phyloP scores from a whole-genome alignment of 2,329 filamentous ascomycete genomes.

The Trichoderma sp. region DNA sequence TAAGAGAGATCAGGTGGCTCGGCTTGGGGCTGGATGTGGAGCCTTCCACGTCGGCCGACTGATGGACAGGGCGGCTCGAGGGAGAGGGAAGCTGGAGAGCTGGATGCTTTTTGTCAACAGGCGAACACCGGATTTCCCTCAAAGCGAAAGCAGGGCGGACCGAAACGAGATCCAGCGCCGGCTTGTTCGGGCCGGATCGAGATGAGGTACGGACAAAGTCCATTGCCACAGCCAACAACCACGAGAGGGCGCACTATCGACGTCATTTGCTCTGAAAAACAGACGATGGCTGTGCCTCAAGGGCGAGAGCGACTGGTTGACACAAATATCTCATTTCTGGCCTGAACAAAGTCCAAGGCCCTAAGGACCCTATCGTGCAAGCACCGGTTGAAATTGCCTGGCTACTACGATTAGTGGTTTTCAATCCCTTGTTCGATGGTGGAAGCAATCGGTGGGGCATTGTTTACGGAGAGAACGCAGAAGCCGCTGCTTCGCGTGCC shows the following conservation, averaged over 20 bases:
- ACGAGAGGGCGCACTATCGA: background rate
- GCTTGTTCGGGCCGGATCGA: conserved; percentile 13
- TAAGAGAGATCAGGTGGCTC: background rate
- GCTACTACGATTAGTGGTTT: background rate
- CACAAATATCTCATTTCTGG: background rate
- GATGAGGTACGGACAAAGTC: background rate
- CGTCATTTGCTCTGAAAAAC: background rate
- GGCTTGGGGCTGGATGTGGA: background rate
- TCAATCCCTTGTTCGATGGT: background rate
- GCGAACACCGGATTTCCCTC: background rate
- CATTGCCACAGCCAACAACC: background rate
- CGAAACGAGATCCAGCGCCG: conserved; percentile 8
- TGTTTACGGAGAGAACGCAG: background rate
- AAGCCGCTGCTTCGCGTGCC: background rate
- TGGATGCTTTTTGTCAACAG: background rate
- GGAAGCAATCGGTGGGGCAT: background rate
- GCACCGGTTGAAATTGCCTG: background rate
- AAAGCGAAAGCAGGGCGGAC: background rate
- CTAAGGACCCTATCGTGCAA: background rate
- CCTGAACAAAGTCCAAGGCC: background rate
- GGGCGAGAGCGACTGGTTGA: background rate
- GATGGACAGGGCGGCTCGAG: background rate
- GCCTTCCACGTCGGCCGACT: background rate
- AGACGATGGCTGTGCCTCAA: background rate
- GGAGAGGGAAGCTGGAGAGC: background rate